phyloP scores from a whole-genome alignment of 2,329 filamentous ascomycete species.

The Bimuria novae-zelandiae region DNA sequence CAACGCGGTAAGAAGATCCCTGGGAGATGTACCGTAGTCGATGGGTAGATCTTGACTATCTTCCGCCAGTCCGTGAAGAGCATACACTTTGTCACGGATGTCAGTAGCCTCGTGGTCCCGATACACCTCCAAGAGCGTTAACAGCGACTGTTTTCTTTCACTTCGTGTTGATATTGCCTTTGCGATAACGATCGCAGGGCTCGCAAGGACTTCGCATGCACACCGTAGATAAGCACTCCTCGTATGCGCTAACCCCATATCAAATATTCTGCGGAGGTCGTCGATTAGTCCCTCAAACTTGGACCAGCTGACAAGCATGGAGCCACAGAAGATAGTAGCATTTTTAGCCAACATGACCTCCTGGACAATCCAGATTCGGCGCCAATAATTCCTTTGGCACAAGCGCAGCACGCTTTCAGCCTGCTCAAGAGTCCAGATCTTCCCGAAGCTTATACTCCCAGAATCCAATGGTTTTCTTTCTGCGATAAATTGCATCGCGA shows the following conservation, averaged over 20 bases:
- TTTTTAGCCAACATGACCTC: slow-evolving; percentile 7
- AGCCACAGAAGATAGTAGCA: slow-evolving; percentile 3
- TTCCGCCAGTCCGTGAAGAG: slow-evolving; percentile 1
- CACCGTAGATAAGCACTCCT: not conserved
- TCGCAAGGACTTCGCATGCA: not conserved
- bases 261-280: slow-evolving; percentile 2
- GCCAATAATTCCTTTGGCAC: slow-evolving; percentile 9
- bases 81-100: slow-evolving; percentile 7
- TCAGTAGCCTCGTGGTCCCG: slow-evolving; percentile 6
- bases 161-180: not conserved
- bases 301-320: not conserved
- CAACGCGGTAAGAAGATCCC: not conserved
- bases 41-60: not conserved
- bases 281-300: not conserved
- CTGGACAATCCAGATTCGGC: slow-evolving; percentile 10
- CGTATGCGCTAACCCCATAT: not conserved
- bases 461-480: not conserved
- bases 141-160: not conserved
- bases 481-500: not conserved
- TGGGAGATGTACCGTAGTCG: not conserved
- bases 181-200: not conserved
- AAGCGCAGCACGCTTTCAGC: not conserved
- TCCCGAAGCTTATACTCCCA: not conserved
- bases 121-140: not conserved
- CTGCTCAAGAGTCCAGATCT: slow-evolving; percentile 6